phyloP scores from a whole-genome alignment of 75 land plant species.

The Pinus tabuliformis region DNA sequence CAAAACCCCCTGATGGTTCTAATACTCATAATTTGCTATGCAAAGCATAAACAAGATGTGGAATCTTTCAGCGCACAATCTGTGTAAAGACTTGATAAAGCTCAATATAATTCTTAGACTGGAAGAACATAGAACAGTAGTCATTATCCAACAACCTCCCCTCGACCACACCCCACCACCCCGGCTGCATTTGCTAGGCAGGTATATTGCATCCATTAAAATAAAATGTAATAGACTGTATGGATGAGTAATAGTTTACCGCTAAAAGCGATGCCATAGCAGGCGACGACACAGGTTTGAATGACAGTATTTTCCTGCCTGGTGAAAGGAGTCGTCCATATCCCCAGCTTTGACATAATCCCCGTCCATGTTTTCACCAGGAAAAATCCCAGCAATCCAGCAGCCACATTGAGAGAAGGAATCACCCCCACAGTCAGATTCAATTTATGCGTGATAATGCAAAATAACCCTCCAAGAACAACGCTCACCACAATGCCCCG shows the following conservation, averaged over 20 bases:
- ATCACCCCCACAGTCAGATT: slow-evolving; percentile 49
- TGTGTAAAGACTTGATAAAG: background rate
- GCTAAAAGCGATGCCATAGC: slow-evolving; percentile 59
- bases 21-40: no score
- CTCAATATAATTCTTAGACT: background rate
- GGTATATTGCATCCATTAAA: background rate
- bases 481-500: slow-evolving; percentile 41
- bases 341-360: slow-evolving; percentile 25
- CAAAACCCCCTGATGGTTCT: no score
- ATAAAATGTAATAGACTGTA: background rate
- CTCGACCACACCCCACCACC: background rate
- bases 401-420: slow-evolving; percentile 58
- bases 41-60: no score
- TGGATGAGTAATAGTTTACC: slow-evolving; percentile 13
- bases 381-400: slow-evolving; percentile 52
- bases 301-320: slow-evolving; percentile 53
- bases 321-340: slow-evolving; percentile 37
- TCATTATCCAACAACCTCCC: background rate
- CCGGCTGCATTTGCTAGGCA: background rate
- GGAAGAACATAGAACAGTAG: background rate
- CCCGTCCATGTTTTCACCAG: slow-evolving; percentile 34
- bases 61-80: no score
- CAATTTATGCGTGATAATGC: slow-evolving; percentile 55
- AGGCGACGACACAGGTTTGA: slow-evolving; percentile 62
- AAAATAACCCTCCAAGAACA: slow-evolving; percentile 36